Conservation (phyloP, 768 basidiomycete species). For the Trametes gibbosa region DNA sequence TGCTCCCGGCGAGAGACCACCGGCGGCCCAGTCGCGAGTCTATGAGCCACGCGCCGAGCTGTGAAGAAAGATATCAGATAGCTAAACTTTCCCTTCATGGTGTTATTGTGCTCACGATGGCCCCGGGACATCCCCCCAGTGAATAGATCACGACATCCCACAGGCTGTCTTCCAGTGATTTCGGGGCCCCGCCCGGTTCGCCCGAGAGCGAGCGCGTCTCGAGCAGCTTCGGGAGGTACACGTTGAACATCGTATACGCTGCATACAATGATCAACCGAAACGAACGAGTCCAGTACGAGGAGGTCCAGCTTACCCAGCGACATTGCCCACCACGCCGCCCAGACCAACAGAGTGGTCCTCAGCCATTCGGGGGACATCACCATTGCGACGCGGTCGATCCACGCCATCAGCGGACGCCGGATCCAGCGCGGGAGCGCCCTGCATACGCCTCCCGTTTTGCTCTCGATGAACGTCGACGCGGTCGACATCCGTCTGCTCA, state of each 20-base stretch:
- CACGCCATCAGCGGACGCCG: constrained; percentile 63
- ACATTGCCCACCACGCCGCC: constrained; percentile 73
- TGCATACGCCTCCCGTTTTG: constrained; percentile 38
- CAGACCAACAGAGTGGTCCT: constrained; percentile 78
- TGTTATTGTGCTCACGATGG: constrained; percentile 52
- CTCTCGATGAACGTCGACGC: constrained; percentile 43
- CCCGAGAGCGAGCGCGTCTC: constrained; percentile 48
- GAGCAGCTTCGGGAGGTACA: constrained; percentile 82
- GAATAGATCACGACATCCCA: constrained; percentile 90
- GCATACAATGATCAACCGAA: not conserved
- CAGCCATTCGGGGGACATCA: constrained; percentile 74
- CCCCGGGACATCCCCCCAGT: constrained; percentile 80
- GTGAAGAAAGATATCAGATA: not conserved
- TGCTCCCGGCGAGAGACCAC: constrained; percentile 71
- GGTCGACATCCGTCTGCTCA: constrained; percentile 15
- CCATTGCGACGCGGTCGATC: constrained; percentile 63
- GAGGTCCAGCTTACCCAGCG: constrained; percentile 55
- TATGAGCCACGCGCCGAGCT: constrained; percentile 87
- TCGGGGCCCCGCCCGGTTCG: constrained; percentile 29
- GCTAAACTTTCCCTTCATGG: not conserved
- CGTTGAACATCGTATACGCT: constrained; percentile 93
- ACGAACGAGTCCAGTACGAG: too few species aligned
- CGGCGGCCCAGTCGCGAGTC: constrained; percentile 67
- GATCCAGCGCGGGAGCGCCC: constrained; percentile 51
- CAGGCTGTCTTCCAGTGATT: constrained; percentile 58